phyloP scores from a whole-genome alignment of 1,284 basidiomycete genomes.

The Exsudoporus floridanus region DNA sequence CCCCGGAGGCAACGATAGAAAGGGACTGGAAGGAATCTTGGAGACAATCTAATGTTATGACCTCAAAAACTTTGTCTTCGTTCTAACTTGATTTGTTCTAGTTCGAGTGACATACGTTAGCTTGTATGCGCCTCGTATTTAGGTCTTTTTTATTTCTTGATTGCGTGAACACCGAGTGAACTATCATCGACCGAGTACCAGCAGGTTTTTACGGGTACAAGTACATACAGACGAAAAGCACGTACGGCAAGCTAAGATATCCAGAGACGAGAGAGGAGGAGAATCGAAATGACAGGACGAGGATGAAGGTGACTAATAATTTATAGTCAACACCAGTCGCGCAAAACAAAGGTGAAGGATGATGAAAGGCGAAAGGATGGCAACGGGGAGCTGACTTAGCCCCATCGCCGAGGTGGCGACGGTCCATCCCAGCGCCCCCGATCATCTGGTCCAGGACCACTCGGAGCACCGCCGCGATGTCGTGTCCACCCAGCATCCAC shows the following conservation, averaged over 20 bases:
- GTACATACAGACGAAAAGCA: constrained; percentile 18
- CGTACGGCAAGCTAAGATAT: constrained; percentile 9
- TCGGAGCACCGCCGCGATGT: constrained; percentile 20
- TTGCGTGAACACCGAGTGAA: not conserved
- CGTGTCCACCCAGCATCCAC: constrained; percentile 63
- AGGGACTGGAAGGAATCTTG: not conserved
- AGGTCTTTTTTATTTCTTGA: not conserved
- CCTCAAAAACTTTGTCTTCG: not conserved
- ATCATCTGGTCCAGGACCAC: constrained; percentile 19
- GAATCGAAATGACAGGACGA: not conserved
- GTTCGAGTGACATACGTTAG: not conserved
- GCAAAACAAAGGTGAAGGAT: not conserved
- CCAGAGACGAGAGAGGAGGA: not conserved
- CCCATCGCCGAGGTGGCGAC: constrained; percentile 33
- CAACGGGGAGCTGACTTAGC: constrained; percentile 4
- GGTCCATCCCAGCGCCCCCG: constrained; percentile 34
- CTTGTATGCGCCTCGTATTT: not conserved
- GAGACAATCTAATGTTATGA: not conserved
- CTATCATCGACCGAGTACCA: constrained; percentile 5
- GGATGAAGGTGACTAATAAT: constrained; percentile 26
- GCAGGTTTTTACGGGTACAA: constrained; percentile 15
- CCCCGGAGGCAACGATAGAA: not conserved
- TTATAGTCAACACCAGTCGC: constrained; percentile 15
- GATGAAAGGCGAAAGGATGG: not conserved
- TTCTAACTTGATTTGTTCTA: not conserved